Base-by-base conservation (phyloP, 1,284 basidiomycete species). In the Fistulina hepatica region DNA sequence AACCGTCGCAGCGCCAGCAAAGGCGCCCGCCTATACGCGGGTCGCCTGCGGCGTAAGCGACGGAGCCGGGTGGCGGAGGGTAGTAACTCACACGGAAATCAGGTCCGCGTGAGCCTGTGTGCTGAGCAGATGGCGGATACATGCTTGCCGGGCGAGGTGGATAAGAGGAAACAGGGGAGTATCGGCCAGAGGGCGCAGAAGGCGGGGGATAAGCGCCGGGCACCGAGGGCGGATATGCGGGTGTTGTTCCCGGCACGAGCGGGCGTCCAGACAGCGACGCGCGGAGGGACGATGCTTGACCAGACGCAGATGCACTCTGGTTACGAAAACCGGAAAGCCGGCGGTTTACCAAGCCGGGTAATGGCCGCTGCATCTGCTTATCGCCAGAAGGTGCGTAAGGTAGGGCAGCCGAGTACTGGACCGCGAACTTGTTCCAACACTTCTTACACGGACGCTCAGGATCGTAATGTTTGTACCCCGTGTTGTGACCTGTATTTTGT, bases 351-450 rank as follows among this genome's bases (percentile, higher is more conserved):
- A 41, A 34, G 32, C 34, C 34, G 43, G 43, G 40, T 46, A 49
- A 41, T 23, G 21, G 37, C 10, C 30, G 35, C 20, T 30, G 23
- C 41, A 27, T 37, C 30, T 21, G 19, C 35, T 40, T 26, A 41
- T 52, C 48, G 35, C 37, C 35, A 28, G 37, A 37, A 13, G 67
- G 65, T 0, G 73, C 66, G 48, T 75, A 78, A 0, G 64, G 59
- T 11, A 84, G 56, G 2, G 76, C 67, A 4, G 76, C 76, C 0
- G 60, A 51, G 53, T 74, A 85, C 0, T 65, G 62, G 47, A 69
- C 71, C 2, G 65, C 62, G 52, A 79, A 76, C 44, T 72, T 74
- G 2, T 65, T 57, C 82, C 81, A 85, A 55, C 82, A 85, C 39
- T 69, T 72, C 35, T 63, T 60, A 49, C 82, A 85, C 6, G 81